Conservation (phyloP, 208 protist genomes). For the Leishmania martiniquensis region DNA sequence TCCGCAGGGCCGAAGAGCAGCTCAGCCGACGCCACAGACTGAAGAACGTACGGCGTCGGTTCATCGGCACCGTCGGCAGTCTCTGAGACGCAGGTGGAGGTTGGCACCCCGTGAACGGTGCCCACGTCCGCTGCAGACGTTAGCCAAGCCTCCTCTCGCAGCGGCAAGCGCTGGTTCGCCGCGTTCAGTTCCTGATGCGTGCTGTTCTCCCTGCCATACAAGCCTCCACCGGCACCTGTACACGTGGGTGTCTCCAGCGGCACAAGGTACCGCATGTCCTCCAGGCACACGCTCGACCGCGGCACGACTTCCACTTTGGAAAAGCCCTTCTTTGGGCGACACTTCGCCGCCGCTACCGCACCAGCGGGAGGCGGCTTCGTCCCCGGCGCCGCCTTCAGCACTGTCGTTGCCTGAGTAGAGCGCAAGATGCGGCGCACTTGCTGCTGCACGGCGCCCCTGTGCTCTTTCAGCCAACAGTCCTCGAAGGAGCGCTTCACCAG, state of each 20-base stretch:
- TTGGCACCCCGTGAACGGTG: not conserved
- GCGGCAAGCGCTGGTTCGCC: not conserved
- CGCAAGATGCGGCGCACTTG: slow-evolving; percentile 10
- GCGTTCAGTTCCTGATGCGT: not conserved
- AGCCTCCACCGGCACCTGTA: not conserved
- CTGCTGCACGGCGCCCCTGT: slow-evolving; percentile 2
- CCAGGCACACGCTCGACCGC: slow-evolving; percentile 15
- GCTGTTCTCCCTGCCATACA: not conserved
- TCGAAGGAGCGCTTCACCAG: slow-evolving; percentile 34
- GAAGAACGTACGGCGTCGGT: slow-evolving; percentile 28
- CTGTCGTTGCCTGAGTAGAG: not conserved
- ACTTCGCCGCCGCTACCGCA: not conserved
- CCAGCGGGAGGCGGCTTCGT: not conserved
- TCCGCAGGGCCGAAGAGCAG: slow-evolving; percentile 58
- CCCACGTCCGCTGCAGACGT: not conserved
- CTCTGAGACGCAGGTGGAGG: not conserved
- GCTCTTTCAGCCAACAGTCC: slow-evolving; percentile 23
- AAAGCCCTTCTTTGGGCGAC: not conserved
- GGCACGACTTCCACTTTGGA: not conserved
- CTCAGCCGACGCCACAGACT: slow-evolving; percentile 38
- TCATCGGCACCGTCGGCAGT: not conserved
- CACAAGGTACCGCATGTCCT: slow-evolving; percentile 34
- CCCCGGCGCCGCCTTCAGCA: not conserved
- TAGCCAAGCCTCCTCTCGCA: not conserved
- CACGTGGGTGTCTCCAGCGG: not conserved